phyloP scores from a whole-genome alignment of 139 green algal genomes.

The Trebouxia sp. region DNA sequence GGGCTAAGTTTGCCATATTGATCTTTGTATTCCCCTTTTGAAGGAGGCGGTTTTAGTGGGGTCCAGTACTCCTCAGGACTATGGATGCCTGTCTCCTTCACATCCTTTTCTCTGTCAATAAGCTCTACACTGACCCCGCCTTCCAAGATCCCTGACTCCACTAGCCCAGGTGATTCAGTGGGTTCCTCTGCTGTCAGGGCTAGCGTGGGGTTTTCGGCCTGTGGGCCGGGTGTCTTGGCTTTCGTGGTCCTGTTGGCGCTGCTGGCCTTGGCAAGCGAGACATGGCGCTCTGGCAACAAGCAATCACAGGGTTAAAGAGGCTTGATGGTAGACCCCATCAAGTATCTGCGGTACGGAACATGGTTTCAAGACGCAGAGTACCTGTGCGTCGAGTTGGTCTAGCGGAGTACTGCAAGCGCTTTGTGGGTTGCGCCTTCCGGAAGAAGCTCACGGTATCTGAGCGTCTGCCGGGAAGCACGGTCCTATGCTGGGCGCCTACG shows the following conservation, averaged over 20 bases:
- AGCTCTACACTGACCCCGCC: slow-evolving; percentile 32
- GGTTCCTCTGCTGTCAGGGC: background rate
- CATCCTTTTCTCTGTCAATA: slow-evolving; percentile 9
- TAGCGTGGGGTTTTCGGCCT: background rate
- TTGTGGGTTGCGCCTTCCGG: background rate
- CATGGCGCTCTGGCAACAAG: background rate
- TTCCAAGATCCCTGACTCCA: slow-evolving; percentile 11
- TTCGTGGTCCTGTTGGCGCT: background rate
- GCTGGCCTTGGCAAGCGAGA: background rate
- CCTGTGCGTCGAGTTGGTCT: background rate
- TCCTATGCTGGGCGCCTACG: background rate
- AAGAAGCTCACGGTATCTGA: background rate
- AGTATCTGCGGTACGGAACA: too few species aligned
- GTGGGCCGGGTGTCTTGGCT: background rate
- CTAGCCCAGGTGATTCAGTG: slow-evolving; percentile 5
- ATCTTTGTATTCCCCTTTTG: slow-evolving; percentile 36
- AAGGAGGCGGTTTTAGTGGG: slow-evolving; percentile 23
- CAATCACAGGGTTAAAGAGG: slow-evolving; percentile 14
- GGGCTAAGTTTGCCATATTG: slow-evolving; percentile 36
- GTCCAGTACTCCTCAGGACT: slow-evolving; percentile 52
- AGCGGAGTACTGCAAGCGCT: background rate
- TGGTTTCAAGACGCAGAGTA: background rate
- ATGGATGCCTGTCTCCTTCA: slow-evolving; percentile 18
- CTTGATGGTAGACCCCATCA: slow-evolving; percentile 1
- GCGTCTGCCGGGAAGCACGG: background rate